Base-by-base conservation (phyloP, 345 rosid genomes). In the Erodium maritimum region DNA sequence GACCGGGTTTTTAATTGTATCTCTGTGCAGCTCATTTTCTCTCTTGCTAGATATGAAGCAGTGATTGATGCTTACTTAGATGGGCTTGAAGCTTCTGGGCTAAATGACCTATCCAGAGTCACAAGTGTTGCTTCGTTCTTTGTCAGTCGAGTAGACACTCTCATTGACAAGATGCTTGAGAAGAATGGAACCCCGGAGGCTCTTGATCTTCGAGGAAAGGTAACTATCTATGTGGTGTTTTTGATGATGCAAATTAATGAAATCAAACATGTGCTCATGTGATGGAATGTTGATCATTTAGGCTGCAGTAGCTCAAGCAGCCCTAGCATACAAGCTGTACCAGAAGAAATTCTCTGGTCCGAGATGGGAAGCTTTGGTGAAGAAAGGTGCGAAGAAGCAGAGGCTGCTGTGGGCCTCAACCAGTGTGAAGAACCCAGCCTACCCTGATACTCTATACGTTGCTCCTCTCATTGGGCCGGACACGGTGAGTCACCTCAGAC, bases 221-320 rank as follows among this genome's bases (percentile, higher is more conserved):
- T 87, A 75, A 71, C 5, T 23, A 48, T 55, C 29, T 50, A n/a
- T 14, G 14, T 42, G 48, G 8, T 42, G 48, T 42, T 16, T 0
- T 42, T 42, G 14, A 42, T 7, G 8, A 42, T 42, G 17, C 8
- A 6, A 37, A 12, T 42, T 42, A 7, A 3, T 14, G 8, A 42
- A 42, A 3, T 42, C 48, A 42, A 13, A 55, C 2, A 34, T 70
- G 12, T 64, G 52, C 67, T 75, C 21, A 60, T 62, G 23, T 29
- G 34, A 1, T 56, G 63, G n/a, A 25, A 46, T 70, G 59, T 60
- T 19, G 24, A 16, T 29, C 55, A 19, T 77, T 70, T 53, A 93
- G 99, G 96, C 94, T 21, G 99, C 96, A 0, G 96, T 93, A 23
- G 91, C 99, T 67, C 99, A 93, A 79, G 99, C 99, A 56, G 91